Base-by-base conservation (phyloP, 1,139 yeast species). In the Geotrichum klebahnii region DNA sequence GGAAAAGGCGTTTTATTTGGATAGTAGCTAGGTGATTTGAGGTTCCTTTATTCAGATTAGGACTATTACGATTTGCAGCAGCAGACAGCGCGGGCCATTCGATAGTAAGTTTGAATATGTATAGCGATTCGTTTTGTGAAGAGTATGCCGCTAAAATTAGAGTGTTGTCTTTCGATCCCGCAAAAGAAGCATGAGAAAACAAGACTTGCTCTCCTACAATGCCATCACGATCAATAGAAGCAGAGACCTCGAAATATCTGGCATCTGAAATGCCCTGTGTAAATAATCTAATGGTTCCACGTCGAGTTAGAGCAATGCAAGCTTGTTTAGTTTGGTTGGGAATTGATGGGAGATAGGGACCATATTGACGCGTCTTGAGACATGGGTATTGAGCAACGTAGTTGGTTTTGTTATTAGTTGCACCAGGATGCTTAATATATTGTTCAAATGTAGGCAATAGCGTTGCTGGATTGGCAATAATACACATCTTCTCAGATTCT, bases 261-360 rank as follows among this genome's bases (percentile, higher is more conserved):
- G 58, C 46, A 42, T 64, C 66, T 1, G 61, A 44, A 19, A 55
- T 61, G 9, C 56, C 50, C 44, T 68, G 71, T 1, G 63, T 61
- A 12, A 66, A 55, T 31, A 68, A 50, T 17, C 77, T 68, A 33
- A 85, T 62, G 46, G 73, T 72, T 1, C 95, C 95, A 58, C 81
- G 79, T 51, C 75, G 73, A 40, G 94, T 73, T 31, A 87, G 68
- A 0, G 80, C 80, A 31, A 85, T 67, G 60, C 89, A 81, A 1
- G 92, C 94, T 57, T 84, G 86, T 57, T 82, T 84, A 4, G 83
- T 75, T 4, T 76, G 67, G 14, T 33, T 38, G 22, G 51, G 32
- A 17, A 44, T 45, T 26, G 80, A 68, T 0, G 95, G 95, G 62
- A 86, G 94, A 53, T 80, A 69, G 0, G 82, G 77, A 1, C 89